phyloP scores from a whole-genome alignment of 805 yeast species.

The Pichia thaimueangensis region DNA sequence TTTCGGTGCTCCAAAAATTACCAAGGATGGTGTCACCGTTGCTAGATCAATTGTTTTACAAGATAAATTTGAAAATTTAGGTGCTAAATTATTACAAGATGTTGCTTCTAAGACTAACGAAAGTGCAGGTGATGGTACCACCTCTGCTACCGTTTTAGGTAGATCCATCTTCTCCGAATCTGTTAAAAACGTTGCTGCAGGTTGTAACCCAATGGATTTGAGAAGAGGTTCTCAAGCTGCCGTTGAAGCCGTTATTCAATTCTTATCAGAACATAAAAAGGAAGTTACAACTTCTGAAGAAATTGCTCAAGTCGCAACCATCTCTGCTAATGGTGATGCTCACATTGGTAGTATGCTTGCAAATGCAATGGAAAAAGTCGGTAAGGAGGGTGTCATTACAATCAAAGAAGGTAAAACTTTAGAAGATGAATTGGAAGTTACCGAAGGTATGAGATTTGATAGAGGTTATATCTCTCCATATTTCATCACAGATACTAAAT shows the following conservation, averaged over 20 bases:
- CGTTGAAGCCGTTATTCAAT: slow-evolving; percentile 85
- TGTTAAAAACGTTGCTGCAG: slow-evolving; percentile 96
- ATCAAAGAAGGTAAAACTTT: slow-evolving; percentile 96
- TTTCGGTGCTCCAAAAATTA: slow-evolving; percentile 95
- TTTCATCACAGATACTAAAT: slow-evolving; percentile 89
- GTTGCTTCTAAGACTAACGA: slow-evolving; percentile 97
- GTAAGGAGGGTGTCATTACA: slow-evolving; percentile 98
- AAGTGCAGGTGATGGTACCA: slow-evolving; percentile 98
- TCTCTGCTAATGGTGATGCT: slow-evolving; percentile 92
- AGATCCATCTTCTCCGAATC: slow-evolving; percentile 93
- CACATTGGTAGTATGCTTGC: slow-evolving; percentile 91
- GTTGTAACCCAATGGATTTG: slow-evolving; percentile 97
- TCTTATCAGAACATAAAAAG: slow-evolving; percentile 77
- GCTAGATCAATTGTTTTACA: slow-evolving; percentile 77
- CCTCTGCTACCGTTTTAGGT: slow-evolving; percentile 94
- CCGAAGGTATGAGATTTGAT: slow-evolving; percentile 98
- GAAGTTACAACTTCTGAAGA: slow-evolving; percentile 92
- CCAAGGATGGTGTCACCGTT: slow-evolving; percentile 98
- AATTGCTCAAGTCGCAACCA: slow-evolving; percentile 97
- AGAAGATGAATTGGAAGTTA: slow-evolving; percentile 93
- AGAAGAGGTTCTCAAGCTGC: slow-evolving; percentile 98
- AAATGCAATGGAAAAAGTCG: slow-evolving; percentile 96
- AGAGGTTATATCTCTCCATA: slow-evolving; percentile 96
- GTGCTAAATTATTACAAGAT: slow-evolving; percentile 91
- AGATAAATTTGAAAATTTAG: slow-evolving; percentile 93